Evolutionary conservation across 768 basidiomycete species (phyloP), one percentile per base, ranked within the genome.

Genomic region (Tricholomella constricta): DNA sequence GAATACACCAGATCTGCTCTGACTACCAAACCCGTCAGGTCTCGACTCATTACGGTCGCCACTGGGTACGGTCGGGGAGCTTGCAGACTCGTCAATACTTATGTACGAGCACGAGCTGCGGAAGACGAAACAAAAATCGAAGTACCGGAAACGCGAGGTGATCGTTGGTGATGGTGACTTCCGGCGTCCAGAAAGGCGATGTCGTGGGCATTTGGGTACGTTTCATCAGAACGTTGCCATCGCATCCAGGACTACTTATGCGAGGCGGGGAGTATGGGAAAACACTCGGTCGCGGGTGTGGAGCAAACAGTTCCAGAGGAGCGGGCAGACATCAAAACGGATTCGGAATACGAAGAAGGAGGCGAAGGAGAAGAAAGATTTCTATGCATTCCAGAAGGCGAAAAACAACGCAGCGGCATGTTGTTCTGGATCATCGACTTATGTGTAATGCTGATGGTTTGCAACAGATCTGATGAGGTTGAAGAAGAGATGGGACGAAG

Each of bases 111-210:
- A 85, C 65, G 79, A 87, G 52, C 72, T 81, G 35, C 80, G 82
- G 25, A 83, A 82, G 68, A 72, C 72, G 57, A 84, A 78, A 65
- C 82, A 81, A 58, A 78, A 80, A 64, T 81, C 83, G 20, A 78
- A 82, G 64, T 91, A 89, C 63, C 79, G 74, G 59, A 91, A 91
- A 65, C 91, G 91, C 19, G 92, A 93, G 62, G 92, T 89, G 6
- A 78, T 96, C 51, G 89, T 96, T 37, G 94, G 97, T 66, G 93
- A 91, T 54, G 94, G 97, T 56, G 94, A 94, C 2, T 98, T 96
- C 68, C 96, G 93, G 10, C n/a, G n/a, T n/a, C n/a, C n/a, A n/a
- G n/a, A n/a, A n/a, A n/a, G n/a, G n/a, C n/a, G n/a, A n/a, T n/a
- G n/a, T n/a, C n/a, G n/a, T n/a, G n/a, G n/a, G n/a, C n/a, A n/a